Percentiles rank a stretch among this genome's conserved stretches.
Evolutionary conservation across 1,139 yeast genomes (phyloP).

Genomic region (Geotrichum carabidarum): DNA sequence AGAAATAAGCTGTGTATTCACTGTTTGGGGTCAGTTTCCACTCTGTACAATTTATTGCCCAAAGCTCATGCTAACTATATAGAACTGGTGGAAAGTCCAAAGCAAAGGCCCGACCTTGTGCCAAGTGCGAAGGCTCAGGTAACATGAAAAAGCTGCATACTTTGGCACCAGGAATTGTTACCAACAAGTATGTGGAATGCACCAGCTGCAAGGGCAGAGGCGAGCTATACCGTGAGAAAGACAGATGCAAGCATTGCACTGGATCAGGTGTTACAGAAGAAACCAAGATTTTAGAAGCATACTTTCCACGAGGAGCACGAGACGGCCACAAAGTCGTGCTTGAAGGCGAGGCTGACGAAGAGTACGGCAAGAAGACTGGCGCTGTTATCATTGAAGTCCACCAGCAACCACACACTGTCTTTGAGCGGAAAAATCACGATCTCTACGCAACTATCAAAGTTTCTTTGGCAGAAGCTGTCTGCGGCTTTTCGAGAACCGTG

Average conservation of each 20-base stretch:
- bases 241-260: constrained; percentile 69
- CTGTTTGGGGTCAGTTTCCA: constrained; percentile 53
- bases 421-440: constrained; percentile 60
- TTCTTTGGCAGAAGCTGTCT: constrained; percentile 71
- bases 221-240: constrained; percentile 54
- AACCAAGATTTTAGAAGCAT: constrained; percentile 70
- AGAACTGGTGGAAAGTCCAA: constrained; percentile 56
- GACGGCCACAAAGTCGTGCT: constrained; percentile 59
- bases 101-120: constrained; percentile 56
- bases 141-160: constrained; percentile 53
- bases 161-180: constrained; percentile 71
- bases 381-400: constrained; percentile 62
- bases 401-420: constrained; percentile 43
- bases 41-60: constrained; percentile 6
- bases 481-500: constrained; percentile 68
- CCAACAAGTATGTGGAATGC: constrained; percentile 62
- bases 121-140: constrained; percentile 72
- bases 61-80: background rate
- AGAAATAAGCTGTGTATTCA: constrained; percentile 65
- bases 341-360: constrained; percentile 71
- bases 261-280: constrained; percentile 64
- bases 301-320: constrained; percentile 64
- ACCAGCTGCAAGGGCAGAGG: constrained; percentile 72
- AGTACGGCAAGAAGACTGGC: constrained; percentile 64
- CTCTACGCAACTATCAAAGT: constrained; percentile 56